Evolutionary conservation across 164 flowering plant species (phyloP).

Genomic region (Taxillus chinensis): DNA sequence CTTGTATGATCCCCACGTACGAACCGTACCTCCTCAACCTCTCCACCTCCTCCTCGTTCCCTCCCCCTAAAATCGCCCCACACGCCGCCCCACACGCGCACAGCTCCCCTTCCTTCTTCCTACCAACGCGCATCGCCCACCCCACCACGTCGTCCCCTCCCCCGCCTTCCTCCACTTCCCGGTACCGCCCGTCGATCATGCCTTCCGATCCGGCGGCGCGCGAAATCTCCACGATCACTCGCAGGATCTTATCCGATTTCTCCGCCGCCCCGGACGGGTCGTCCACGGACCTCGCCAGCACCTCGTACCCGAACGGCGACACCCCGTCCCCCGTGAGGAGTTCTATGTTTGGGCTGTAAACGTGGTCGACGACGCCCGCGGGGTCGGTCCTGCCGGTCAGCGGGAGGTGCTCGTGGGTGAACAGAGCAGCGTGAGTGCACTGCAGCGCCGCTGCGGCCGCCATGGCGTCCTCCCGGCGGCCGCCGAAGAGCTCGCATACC

Average conservation of each 20-base stretch:
- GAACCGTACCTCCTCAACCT: slow-evolving; percentile 44
- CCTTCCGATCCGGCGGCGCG: slow-evolving; percentile 49
- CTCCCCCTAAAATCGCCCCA: slow-evolving; percentile 74
- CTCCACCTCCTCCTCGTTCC: slow-evolving; percentile 43
- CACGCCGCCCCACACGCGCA: slow-evolving; percentile 55
- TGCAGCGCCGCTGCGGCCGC: slow-evolving; percentile 56
- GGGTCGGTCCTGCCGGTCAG: slow-evolving; percentile 16
- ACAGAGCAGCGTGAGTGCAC: slow-evolving; percentile 37
- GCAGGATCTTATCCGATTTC: slow-evolving; percentile 24
- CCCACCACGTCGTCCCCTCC: not conserved
- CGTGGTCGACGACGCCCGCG: slow-evolving; percentile 7
- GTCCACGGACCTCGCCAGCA: slow-evolving; percentile 25
- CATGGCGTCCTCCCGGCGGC: slow-evolving; percentile 36
- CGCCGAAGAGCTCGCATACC: slow-evolving; percentile 61
- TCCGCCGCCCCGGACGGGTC: slow-evolving; percentile 6
- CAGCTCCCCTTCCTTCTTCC: slow-evolving; percentile 38
- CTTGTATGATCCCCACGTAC: slow-evolving; percentile 38
- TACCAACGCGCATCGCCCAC: slow-evolving; percentile 14
- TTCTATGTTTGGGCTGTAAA: slow-evolving; percentile 32
- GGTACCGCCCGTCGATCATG: slow-evolving; percentile 26
- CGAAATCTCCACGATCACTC: slow-evolving; percentile 45
- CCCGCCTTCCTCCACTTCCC: slow-evolving; percentile 5
- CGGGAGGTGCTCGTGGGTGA: slow-evolving; percentile 35
- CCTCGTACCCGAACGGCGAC: slow-evolving; percentile 39
- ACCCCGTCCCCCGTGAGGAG: slow-evolving; percentile 46